Base-by-base conservation (phyloP, 2,329 filamentous ascomycete genomes). In the Sclerotinia trifoliorum region DNA sequence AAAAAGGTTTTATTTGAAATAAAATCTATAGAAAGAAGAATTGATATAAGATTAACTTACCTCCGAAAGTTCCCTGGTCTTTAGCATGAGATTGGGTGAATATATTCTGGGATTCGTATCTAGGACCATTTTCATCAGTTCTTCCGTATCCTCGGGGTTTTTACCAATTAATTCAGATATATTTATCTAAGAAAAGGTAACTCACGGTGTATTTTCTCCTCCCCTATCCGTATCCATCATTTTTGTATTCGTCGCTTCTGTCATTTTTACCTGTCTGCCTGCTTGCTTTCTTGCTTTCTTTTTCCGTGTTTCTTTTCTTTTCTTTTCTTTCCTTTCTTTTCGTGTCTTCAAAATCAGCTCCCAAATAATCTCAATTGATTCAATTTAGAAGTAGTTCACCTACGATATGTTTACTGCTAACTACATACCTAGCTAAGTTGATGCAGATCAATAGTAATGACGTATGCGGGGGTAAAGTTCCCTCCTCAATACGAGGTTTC, bases 201-300 rank as follows among this genome's bases (percentile, higher is more conserved):
- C 79, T 66, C 80, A 86, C 82, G 86, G 86, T 5, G 83, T 84
- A 68, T 81, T 81, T 77, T 89, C 85, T 72, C 87, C 87, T 74
- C 87, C 87, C 24, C 81, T 80, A 68, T 83, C 83, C 42, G 84
- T 88, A 72, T 86, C 82, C 82, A 89, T 84, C 54, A 88, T 79
- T 71, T 83, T 82, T 2, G 71, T 73, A 48, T 72, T 70, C 17
- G 66, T 68, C 26, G 68, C 66, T 68, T 71, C 58, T 3, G 71
- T 57, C 71, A 73, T 73, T 10, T 39, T 66, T 3, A 10, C 32
- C 15, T 21, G 48, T 4, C 19, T 51, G 8, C 17, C 39, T 54
- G 17, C 42, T 61, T 44, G 13, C 0, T 44, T 54, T 15, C 42
- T 60, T 42, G 11, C 0, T 26, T 15, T 7, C 24, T 1, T 52